Conservation (phyloP, 805 yeast species). For the Aciculoconidium aculeatum region DNA sequence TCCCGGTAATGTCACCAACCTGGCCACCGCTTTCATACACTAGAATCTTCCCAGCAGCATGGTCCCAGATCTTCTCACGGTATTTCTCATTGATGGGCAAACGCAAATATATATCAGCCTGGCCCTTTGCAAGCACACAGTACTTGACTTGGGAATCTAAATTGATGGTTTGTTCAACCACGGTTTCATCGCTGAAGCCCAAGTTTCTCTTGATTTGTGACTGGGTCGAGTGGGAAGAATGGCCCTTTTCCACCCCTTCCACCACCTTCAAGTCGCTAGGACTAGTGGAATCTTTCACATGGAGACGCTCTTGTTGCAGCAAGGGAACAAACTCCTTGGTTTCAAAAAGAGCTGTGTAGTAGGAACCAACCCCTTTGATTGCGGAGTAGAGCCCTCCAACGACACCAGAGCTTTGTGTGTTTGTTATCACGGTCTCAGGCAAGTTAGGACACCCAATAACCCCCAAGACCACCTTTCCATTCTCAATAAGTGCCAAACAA, state of each 20-base stretch:
- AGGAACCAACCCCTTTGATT: constrained; percentile 62
- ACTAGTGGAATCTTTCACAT: constrained; percentile 44
- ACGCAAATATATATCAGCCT: constrained; percentile 87
- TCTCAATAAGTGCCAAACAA: constrained; percentile 82
- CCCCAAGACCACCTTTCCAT: constrained; percentile 82
- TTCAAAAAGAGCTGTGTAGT: constrained; percentile 38
- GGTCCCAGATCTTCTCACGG: constrained; percentile 97
- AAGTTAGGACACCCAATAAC: constrained; percentile 96
- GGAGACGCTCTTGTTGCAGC: constrained; percentile 32
- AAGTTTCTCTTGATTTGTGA: constrained; percentile 60
- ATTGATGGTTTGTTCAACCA: constrained; percentile 57
- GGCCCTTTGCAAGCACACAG: constrained; percentile 84
- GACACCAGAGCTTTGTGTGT: constrained; percentile 26
- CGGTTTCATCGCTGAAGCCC: constrained; percentile 43
- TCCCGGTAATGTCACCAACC: constrained; percentile 81
- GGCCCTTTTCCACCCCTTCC: constrained; percentile 95
- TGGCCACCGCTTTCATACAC: constrained; percentile 87
- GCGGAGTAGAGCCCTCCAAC: constrained; percentile 77
- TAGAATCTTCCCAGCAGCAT: constrained; percentile 89
- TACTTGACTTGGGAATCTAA: constrained; percentile 96
- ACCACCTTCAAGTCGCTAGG: constrained; percentile 58
- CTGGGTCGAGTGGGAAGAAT: constrained; percentile 87
- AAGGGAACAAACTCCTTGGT: constrained; percentile 29
- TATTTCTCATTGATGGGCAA: constrained; percentile 73
- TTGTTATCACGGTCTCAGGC: constrained; percentile 42